phyloP scores from a whole-genome alignment of 306 rosid species.

The Rubus idaeus region DNA sequence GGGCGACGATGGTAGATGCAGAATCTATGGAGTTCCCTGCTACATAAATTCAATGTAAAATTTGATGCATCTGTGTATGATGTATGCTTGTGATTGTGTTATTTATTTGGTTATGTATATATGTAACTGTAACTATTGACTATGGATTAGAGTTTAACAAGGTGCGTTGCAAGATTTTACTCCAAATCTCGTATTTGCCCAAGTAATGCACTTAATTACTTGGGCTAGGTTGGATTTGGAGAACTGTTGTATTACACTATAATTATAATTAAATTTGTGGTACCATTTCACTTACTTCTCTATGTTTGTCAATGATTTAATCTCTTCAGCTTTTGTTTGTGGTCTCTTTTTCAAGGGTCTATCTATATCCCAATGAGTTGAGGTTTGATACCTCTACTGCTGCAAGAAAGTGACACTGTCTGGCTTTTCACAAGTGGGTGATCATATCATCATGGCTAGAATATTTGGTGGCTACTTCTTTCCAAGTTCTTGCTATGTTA shows the following conservation, averaged over 20 bases:
- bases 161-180: not conserved
- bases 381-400: conserved; percentile 1
- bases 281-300: not conserved
- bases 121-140: conserved; percentile 1
- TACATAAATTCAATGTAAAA: not conserved
- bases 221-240: not conserved
- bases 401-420: conserved; percentile 1
- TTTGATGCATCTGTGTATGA: not conserved
- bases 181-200: not conserved
- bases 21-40: too few relatives aligned
- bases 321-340: not conserved
- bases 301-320: not conserved
- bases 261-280: not conserved
- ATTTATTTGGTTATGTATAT: not conserved
- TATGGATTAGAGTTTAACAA: not conserved
- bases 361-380: not conserved
- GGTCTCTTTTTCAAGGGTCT: not conserved
- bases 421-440: not conserved
- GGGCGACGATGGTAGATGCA: conserved; percentile 52
- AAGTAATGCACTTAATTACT: not conserved
- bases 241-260: not conserved
- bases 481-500: not conserved
- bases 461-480: not conserved
- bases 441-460: not conserved
- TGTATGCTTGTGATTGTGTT: conserved; percentile 14